Evolutionary conservation across 306 rosid species (phyloP), one percentile per base, ranked within the genome.

Genomic region (Alnus glutinosa): DNA sequence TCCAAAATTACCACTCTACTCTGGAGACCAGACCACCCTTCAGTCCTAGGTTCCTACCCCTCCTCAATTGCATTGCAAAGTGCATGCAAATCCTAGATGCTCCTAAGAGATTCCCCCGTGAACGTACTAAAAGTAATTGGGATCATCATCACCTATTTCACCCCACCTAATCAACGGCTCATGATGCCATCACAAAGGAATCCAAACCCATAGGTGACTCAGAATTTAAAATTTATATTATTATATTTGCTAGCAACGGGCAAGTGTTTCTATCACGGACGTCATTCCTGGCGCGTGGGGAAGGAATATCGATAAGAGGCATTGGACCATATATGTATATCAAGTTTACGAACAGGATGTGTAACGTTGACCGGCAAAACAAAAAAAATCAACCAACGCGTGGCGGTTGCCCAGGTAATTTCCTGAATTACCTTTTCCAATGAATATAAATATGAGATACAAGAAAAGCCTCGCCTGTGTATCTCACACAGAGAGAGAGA

Each of bases 381-480:
- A 9, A 30, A 36, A 30, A 36, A 36, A 70, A 18, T 1, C 11
- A 73, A 77, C 73, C 5, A 64, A 51, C 88, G 86, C 87, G 83
- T 86, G 92, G 84, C 82, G 57, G 89, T 84, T 74, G 48, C 28
- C 34, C 9, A 52, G 70, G 79, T 81, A 59, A 71, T 50, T 77
- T 18, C 66, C 39, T 30, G 30, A 44, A n/a, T 80, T 6, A 75
- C 81, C 42, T 55, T 84, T 77, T 68, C 71, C 69, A 28, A 82
- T 16, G 69, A 75, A 77, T 70, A 92, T 84, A 81, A 77, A 86
- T 89, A 89, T 76, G 77, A 16, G 49, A 58, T 63, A 7, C 52
- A 72, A 66, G 62, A 30, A 2, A 70, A 47, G 34, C 79, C 79
- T 59, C 50, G 59, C 52, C 80, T 83, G 70, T 52, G 87, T 83